Evolutionary conservation across 768 basidiomycete genomes (phyloP), one percentile per base, ranked within the genome.

Genomic region (Naganishia friedmannii): DNA sequence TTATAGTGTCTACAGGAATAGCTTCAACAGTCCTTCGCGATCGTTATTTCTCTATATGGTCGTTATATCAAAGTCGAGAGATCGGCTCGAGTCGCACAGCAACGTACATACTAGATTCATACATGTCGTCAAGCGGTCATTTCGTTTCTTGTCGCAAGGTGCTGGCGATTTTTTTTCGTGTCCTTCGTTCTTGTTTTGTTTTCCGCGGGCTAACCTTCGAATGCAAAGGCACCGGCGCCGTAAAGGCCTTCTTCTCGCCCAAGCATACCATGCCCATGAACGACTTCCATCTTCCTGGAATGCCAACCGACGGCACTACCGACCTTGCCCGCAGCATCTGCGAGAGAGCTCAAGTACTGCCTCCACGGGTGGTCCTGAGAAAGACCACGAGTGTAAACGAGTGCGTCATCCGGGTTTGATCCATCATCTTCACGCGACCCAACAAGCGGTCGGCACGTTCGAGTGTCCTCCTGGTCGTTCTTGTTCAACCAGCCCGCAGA

Each of bases 261-360:
- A 13, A 94, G 83, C 87, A 97, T 88, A 15, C 94, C 95, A 75
- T 89, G 85, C 3, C 93, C 95, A 76, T 90, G 89, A 69, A 99
- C 80, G 28, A 97, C 91, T 87, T 96, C 93, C 91, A 96, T 93
- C 83, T 99, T 99, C 69, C 94, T 83, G 26, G 91, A 88, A 82
- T 96, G 93, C 93, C 94, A 98, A 0, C 95, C 95, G 6, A 95
- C 87, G 3, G 89, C 90, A 75, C 89, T 91, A 78, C 85, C 89
- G n/a, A 95, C 92, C 76, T 91, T 91, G 10, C 93, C 92, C 73
- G 91, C 90, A 5, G 90, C 88, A 69, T 88, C 85, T 12, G 91
- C 88, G 26, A 96, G 83, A 65, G 86, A 84, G 73, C 87, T 86
- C 78, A 95, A 83, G 77, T 90, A 90, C 31, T 81, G 77, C 60